Base-by-base conservation (phyloP, 108 stramenopile species). In the Aurantiochytrium sp. region DNA sequence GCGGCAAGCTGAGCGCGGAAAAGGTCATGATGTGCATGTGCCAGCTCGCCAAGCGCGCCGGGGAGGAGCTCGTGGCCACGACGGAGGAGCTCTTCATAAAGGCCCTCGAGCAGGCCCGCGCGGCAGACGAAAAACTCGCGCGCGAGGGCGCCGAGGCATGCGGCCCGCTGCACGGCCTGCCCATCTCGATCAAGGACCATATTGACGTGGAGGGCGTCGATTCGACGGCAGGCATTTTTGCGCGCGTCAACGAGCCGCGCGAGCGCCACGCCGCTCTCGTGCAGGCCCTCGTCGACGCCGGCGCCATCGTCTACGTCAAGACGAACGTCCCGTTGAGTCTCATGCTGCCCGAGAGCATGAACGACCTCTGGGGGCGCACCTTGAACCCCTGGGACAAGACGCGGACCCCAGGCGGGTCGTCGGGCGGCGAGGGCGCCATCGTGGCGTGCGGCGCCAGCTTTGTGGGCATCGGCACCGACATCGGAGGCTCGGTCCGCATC, bases 61-160 rank as follows among this genome's bases (percentile, higher is more conserved):
- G 73, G 10, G 19, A 81, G 45, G 48, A 87, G 87, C 41, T 89
- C 19, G 55, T 86, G 15, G 69, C 81, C 68, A 89, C 89, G 19
- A 91, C 91, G 15, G 87, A 91, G 48, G 91, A 91, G 88, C 81
- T 91, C n/a, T 91, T 88, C 88, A 90, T 91, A 24, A 73, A 90
- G 48, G 91, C 91, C 31, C 21, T 91, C 8, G 50, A 27, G 12
- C 42, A 37, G n/a, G 91, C 91, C 32, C 48, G 31, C 31, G 37
- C 6, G 21, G n/a, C 85, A 27, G 90, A 91, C 37, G 34, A 37
- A n/a, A 21, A 88, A 85, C 85, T 21, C 21, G 85, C 81, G 17
- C 73, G 85, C 21, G 24, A 30, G 19, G 85, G 85, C 27, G 54
- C 24, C 6, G 8, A 15, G 86, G 54, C 22, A 6, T 48, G 21